Conservation (phyloP, 1,284 basidiomycete species). For the Puccinia brachypodii region DNA sequence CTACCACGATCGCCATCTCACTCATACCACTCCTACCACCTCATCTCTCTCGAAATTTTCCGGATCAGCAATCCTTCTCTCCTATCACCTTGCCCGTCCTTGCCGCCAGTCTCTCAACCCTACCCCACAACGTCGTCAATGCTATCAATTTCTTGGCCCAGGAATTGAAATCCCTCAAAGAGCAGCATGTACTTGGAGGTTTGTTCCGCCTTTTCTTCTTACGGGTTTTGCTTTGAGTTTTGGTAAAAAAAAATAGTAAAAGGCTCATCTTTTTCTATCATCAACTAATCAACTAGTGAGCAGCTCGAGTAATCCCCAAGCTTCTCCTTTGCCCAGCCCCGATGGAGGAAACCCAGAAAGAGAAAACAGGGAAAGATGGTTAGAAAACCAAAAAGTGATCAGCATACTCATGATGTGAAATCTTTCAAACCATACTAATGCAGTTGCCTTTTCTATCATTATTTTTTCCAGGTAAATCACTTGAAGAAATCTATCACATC, state of each 20-base stretch:
- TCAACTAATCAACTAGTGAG: not conserved
- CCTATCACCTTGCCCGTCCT: conserved; percentile 28
- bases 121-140: conserved; percentile 42
- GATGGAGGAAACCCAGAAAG: not conserved
- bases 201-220: not conserved
- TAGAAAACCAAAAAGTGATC: conserved; percentile 48
- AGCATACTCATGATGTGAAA: not conserved
- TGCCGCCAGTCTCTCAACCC: conserved; percentile 44
- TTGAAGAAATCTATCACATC: conserved; percentile 38
- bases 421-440: not conserved
- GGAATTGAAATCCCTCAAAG: conserved; percentile 37
- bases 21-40: conserved; percentile 37
- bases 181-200: conserved; percentile 32
- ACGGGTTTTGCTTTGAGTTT: not conserved
- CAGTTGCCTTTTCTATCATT: not conserved
- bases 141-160: conserved; percentile 39
- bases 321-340: not conserved
- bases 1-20: conserved; percentile 40
- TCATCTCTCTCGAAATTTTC: not conserved
- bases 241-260: not conserved
- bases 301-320: conserved; percentile 5
- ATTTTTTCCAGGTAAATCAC: conserved; percentile 26
- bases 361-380: conserved; percentile 45
- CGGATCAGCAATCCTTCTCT: not conserved
- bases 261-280: not conserved